A percentile compares a stretch with the other conserved stretches of the same genome.
These are phyloP conservation scores for Ophiostoma sp. DNA, from an alignment of 2,329 filamentous ascomycete species.

Conservation along the genomic window DNA sequence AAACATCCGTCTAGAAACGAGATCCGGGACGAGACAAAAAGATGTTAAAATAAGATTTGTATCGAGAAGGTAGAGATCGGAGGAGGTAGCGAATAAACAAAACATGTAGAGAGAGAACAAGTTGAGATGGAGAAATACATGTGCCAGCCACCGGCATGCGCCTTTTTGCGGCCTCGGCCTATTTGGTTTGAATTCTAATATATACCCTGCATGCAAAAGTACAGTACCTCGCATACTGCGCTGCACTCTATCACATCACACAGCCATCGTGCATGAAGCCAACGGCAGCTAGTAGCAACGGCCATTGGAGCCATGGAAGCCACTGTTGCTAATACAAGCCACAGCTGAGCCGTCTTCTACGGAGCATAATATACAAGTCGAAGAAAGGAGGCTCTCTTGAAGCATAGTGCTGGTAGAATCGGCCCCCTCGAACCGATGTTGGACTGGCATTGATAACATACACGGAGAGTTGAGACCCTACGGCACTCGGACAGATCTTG, in stretches of 20 bases:
- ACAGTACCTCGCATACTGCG: not conserved
- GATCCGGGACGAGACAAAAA: slow-evolving; percentile 1
- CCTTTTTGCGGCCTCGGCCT: not conserved
- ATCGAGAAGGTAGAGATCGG: not conserved
- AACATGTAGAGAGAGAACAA: not conserved
- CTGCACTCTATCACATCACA: not conserved
- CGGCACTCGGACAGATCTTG: not conserved
- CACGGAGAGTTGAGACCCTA: not conserved
- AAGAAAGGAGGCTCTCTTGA: not conserved
- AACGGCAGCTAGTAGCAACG: slow-evolving; percentile 2
- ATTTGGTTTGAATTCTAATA: no score
- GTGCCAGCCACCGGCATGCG: not conserved
- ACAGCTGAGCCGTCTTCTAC: not conserved
- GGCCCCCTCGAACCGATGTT: not conserved
- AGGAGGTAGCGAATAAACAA: not conserved
- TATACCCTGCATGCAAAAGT: not conserved
- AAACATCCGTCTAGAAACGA: not conserved
- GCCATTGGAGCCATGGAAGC: not conserved
- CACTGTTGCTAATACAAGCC: not conserved
- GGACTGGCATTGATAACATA: not conserved
- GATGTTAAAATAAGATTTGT: slow-evolving; percentile 3
- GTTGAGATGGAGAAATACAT: not conserved
- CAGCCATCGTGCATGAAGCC: slow-evolving; percentile 1
- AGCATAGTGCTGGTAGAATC: not conserved
- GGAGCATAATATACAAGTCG: not conserved